Evolutionary conservation across 441 rosid species (phyloP).

Genomic region (Euphorbia corollata): DNA sequence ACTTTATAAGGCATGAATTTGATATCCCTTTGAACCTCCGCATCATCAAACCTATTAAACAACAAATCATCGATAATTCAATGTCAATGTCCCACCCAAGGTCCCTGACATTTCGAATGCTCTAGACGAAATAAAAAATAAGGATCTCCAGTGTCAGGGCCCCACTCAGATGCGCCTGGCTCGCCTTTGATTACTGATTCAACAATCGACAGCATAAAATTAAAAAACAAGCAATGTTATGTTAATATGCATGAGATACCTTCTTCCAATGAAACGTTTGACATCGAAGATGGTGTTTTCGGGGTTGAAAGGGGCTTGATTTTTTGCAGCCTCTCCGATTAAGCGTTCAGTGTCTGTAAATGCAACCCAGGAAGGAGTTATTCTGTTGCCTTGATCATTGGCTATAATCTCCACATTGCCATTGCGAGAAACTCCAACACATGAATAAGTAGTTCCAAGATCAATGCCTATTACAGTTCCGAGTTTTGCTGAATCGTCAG

Average conservation of each 20-base stretch:
- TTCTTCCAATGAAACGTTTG: conserved; percentile 51
- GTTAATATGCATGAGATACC: conserved; percentile 15
- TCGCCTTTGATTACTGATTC: too few relatives aligned
- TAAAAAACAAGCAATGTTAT: too few relatives aligned
- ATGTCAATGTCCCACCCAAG: too few relatives aligned
- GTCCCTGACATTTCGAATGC: too few relatives aligned
- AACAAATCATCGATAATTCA: not conserved
- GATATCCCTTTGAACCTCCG: conserved; percentile 45
- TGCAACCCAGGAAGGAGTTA: conserved; percentile 62
- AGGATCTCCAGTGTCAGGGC: too few relatives aligned
- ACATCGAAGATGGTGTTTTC: conserved; percentile 44
- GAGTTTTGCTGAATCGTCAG: conserved; percentile 18
- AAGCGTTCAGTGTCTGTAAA: conserved; percentile 51
- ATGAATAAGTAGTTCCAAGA: conserved; percentile 54
- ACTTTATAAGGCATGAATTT: conserved; percentile 49
- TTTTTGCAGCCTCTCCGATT: conserved; percentile 54
- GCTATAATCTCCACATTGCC: conserved; percentile 50
- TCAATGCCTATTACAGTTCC: conserved; percentile 55
- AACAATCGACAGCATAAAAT: too few relatives aligned
- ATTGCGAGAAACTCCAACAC: conserved; percentile 44
- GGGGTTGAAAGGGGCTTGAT: conserved; percentile 45
- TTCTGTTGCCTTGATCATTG: conserved; percentile 60
- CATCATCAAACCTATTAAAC: conserved; percentile 41
- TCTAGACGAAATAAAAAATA: not conserved
- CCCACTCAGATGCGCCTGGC: too few relatives aligned